Evolutionary conservation across 192 early-diverging fungal species (phyloP).

Genomic region (Coemansia guatemalensis): DNA sequence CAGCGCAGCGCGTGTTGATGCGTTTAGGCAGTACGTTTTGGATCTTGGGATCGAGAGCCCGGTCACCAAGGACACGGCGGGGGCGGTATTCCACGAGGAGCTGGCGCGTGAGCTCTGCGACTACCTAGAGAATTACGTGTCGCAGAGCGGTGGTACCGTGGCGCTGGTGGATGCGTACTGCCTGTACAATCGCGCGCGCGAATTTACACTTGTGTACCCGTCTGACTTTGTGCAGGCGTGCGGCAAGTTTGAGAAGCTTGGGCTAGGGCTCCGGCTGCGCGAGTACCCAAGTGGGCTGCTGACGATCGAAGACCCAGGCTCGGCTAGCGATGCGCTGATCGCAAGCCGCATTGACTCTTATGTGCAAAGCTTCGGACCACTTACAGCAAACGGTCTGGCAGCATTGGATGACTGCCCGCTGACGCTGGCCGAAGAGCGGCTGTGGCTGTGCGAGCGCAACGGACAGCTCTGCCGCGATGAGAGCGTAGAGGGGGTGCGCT

Average conservation of each 20-base stretch:
- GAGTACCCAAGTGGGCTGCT: constrained; percentile 80
- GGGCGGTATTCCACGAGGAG: constrained; percentile 83
- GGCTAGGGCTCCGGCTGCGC: constrained; percentile 72
- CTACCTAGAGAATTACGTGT: constrained; percentile 71
- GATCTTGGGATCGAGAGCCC: constrained; percentile 89
- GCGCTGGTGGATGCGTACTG: constrained; percentile 90
- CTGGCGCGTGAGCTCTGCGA: constrained; percentile 84
- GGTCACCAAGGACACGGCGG: constrained; percentile 88
- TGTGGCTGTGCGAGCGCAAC: constrained; percentile 70
- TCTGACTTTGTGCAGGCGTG: constrained; percentile 86
- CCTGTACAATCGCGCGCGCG: constrained; percentile 92
- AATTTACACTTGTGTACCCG: constrained; percentile 86
- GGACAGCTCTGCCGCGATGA: constrained; percentile 89
- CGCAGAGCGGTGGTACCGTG: constrained; percentile 69
- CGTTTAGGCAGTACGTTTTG: constrained; percentile 63
- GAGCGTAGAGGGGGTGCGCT: constrained; percentile 70
- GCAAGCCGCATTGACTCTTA: constrained; percentile 58
- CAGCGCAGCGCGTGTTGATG: constrained; percentile 23
- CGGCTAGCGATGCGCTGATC: constrained; percentile 67
- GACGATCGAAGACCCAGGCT: constrained; percentile 65
- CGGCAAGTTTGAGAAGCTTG: constrained; percentile 62
- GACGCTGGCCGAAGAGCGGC: constrained; percentile 52
- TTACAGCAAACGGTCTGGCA: constrained; percentile 75
- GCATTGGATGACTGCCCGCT: constrained; percentile 48
- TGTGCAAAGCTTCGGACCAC: constrained; percentile 54